Percentiles rank a stretch among this genome's conserved stretches.
Evolutionary conservation across 352 stramenopile genomes (phyloP).

Genomic region (Globisporangium canariense): DNA sequence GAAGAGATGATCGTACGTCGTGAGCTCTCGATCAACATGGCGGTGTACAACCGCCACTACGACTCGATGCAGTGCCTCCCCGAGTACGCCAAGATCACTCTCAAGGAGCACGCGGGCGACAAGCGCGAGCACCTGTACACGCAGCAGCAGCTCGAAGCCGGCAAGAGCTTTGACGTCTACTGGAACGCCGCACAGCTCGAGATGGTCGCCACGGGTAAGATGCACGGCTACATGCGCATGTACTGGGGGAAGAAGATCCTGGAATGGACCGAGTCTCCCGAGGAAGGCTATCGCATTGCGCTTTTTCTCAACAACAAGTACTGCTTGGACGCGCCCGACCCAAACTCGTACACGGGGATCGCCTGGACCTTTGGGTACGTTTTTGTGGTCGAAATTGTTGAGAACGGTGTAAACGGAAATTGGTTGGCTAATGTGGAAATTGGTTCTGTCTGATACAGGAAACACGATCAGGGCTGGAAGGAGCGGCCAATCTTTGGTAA

Average conservation of each 20-base stretch:
- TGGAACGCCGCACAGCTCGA: slow-evolving; percentile 99
- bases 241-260: slow-evolving; percentile 99
- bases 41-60: slow-evolving; percentile 95
- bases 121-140: slow-evolving; percentile 90
- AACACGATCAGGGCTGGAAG: slow-evolving; percentile 97
- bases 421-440: slow-evolving; percentile 2
- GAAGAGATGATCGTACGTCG: slow-evolving; percentile 97
- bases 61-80: slow-evolving; percentile 89
- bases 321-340: slow-evolving; percentile 94
- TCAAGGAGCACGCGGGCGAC: slow-evolving; percentile 88
- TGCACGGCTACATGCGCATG: slow-evolving; percentile 95
- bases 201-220: slow-evolving; percentile 92
- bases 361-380: slow-evolving; percentile 72
- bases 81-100: slow-evolving; percentile 90
- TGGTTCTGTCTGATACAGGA: slow-evolving; percentile 29
- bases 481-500: slow-evolving; percentile 98
- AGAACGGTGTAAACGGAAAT: background rate
- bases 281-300: slow-evolving; percentile 89
- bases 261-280: slow-evolving; percentile 94
- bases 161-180: slow-evolving; percentile 93
- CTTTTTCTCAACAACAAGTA: slow-evolving; percentile 99
- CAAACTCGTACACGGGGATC: slow-evolving; percentile 91
- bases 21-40: slow-evolving; percentile 97
- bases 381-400: slow-evolving; percentile 3
- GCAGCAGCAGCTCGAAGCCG: slow-evolving; percentile 88